phyloP scores from a whole-genome alignment of 2,329 filamentous ascomycete species.

The Beauveria varroae region DNA sequence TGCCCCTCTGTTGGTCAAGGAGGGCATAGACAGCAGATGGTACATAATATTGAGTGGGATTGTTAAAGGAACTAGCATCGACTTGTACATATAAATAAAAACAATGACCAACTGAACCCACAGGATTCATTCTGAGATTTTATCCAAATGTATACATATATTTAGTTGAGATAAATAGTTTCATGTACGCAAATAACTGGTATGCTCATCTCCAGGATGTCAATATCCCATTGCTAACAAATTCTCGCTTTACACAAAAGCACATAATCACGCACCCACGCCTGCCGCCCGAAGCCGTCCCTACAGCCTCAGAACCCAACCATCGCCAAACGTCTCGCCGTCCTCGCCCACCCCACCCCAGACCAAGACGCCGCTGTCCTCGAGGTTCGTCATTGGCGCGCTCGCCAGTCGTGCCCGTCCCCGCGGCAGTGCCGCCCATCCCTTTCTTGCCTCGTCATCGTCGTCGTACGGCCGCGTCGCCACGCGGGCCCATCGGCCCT shows the following conservation, averaged over 20 bases:
- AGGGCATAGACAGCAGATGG: not conserved
- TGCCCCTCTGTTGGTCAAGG: not conserved
- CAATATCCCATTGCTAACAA: too few species aligned
- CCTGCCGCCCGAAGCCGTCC: not conserved
- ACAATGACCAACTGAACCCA: conserved; percentile 3
- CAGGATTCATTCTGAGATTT: too few species aligned
- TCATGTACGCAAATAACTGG: too few species aligned
- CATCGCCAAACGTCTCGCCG: conserved; percentile 49
- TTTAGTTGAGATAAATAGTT: too few species aligned
- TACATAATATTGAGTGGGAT: conserved; percentile 4
- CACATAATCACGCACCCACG: too few species aligned
- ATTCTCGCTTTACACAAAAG: too few species aligned
- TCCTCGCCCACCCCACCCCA: conserved; percentile 51
- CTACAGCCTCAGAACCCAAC: conserved; percentile 52
- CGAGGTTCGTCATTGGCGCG: conserved; percentile 49
- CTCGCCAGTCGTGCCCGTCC: conserved; percentile 52
- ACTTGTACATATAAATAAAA: conserved; percentile 17
- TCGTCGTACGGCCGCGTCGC: conserved; percentile 41
- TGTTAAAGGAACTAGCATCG: not conserved
- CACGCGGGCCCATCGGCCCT: conserved; percentile 52
- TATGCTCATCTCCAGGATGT: too few species aligned
- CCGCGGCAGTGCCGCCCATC: conserved; percentile 39
- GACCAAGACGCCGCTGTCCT: conserved; percentile 51
- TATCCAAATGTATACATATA: too few species aligned
- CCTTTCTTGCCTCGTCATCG: conserved; percentile 37